Evolutionary conservation across 139 green algal genomes (phyloP), one percentile per base, ranked within the genome.

Genomic region (Ostreobium quekettii): DNA sequence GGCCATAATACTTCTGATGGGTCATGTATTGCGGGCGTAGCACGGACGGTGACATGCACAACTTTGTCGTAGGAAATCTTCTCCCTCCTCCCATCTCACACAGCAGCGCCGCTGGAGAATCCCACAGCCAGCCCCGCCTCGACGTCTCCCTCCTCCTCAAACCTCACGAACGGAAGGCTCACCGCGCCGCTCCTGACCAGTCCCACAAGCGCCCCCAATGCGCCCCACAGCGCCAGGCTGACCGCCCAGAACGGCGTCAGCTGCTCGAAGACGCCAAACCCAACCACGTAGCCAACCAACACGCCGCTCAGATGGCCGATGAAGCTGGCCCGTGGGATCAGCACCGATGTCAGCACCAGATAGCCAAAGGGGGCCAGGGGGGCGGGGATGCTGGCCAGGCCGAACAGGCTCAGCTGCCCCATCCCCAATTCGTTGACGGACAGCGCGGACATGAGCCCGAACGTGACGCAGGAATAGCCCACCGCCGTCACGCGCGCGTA

Each of bases 401-500:
- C 85, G 35, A 91, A 76, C 26, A 91, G 48, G 7, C 31, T 64
- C 33, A 91, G 74, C 4, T 71, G 60, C 4, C 22, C 49, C 22
- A 69, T 29, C 49, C 64, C 42, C 59, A 68, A 56, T 69, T 73
- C 32, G 30, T 4, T 15, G 6, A 73, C 36, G 22, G 75, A 63
- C 5, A 90, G 42, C 19, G 82, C 46, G 11, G 83, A 71, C 83
- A 91, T 87, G 76, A 76, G 87, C 0, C 85, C 85, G 71, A 91
- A 91, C 3, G 91, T 59, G 36, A 92, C 86, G 28, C 73, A 74
- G 2, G 63, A 79, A 71, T 91, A 91, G 19, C 85, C 85, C 36
- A 92, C 83, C 11, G 84, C 71, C 1, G 47, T 66, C 1, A 74
- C 74, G 26, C 49, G 48, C 5, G 64, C 38, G 60, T 83, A 78